phyloP scores from a whole-genome alignment of 2,329 filamentous ascomycete genomes.

The Westerdykella ornata region DNA sequence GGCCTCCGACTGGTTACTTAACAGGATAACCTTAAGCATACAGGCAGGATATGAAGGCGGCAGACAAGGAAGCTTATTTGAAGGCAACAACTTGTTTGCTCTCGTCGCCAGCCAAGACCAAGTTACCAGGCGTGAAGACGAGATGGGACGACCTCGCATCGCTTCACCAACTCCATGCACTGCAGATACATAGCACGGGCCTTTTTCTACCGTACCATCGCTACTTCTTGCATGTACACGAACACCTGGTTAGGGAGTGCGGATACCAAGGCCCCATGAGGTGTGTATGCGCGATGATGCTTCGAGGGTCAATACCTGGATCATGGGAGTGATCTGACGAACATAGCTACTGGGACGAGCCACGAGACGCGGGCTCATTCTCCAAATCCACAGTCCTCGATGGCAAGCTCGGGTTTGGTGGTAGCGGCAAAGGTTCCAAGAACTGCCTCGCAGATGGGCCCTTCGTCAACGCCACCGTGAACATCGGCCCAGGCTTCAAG shows the following conservation, averaged over 20 bases:
- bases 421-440: neutral
- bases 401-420: constrained; percentile 37
- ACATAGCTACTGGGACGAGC: neutral
- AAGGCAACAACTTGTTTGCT: neutral
- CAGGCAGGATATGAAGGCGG: neutral
- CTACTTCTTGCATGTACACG: neutral
- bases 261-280: neutral
- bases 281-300: too few relatives aligned
- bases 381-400: constrained; percentile 12
- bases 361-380: neutral
- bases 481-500: constrained; percentile 1
- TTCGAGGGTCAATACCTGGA: too few relatives aligned
- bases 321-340: too few relatives aligned
- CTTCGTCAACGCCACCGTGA: constrained; percentile 2
- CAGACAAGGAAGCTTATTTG: neutral
- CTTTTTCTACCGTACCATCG: constrained; percentile 1
- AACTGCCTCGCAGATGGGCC: constrained; percentile 1
- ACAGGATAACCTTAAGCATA: neutral
- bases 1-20: neutral
- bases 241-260: neutral
- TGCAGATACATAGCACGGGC: constrained; percentile 1
- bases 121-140: neutral
- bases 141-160: neutral
- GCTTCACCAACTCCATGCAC: neutral
- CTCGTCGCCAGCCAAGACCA: neutral